Evolutionary conservation across 1,284 basidiomycete genomes (phyloP).

Genomic region (Polyporus tsugae): DNA sequence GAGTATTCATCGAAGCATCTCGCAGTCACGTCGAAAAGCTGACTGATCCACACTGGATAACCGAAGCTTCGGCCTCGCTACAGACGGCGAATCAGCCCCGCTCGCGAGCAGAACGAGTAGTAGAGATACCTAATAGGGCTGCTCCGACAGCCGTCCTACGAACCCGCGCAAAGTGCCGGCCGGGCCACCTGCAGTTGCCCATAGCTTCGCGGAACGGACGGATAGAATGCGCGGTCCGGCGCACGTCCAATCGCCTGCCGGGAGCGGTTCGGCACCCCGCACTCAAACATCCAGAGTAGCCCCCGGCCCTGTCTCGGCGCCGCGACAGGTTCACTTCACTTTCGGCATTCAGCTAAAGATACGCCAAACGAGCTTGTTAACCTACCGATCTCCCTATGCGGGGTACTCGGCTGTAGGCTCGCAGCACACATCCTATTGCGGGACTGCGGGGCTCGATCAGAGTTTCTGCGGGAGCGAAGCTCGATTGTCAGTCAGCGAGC

Average conservation of each 20-base stretch:
- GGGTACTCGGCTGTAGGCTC: background rate
- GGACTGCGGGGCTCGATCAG: background rate
- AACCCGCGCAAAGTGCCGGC: background rate
- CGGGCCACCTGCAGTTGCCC: background rate
- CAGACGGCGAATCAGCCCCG: background rate
- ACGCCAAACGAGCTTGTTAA: slow-evolving; percentile 1
- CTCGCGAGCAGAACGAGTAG: background rate
- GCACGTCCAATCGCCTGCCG: background rate
- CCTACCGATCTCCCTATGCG: slow-evolving; percentile 6
- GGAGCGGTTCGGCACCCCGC: background rate
- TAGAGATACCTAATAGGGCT: background rate
- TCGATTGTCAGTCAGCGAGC: background rate
- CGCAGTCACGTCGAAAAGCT: background rate
- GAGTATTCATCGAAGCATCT: no score
- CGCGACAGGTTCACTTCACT: slow-evolving; percentile 1
- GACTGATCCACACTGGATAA: background rate
- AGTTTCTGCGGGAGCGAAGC: slow-evolving; percentile 2
- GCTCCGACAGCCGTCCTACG: background rate
- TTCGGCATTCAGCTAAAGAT: slow-evolving; percentile 1
- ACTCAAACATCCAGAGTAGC: background rate
- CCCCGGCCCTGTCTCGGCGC: background rate
- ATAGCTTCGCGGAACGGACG: slow-evolving; percentile 5
- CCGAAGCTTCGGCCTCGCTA: background rate
- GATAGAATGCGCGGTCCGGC: background rate
- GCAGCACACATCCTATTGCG: background rate